Conservation (phyloP, 176 grass and related monocot species). For the Ensete glaucum region DNA sequence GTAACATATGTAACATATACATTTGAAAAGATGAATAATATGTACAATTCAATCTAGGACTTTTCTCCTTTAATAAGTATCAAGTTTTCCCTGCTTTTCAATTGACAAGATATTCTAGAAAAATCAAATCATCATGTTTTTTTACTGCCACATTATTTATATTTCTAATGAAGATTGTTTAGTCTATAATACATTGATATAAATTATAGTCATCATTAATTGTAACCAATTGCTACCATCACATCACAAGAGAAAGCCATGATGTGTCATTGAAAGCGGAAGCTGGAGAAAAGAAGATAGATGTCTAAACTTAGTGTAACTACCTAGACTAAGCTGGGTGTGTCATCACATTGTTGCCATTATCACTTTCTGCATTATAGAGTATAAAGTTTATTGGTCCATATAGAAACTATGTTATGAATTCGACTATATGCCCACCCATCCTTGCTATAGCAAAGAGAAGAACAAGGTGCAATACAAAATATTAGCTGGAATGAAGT, state of each 20-base stretch:
- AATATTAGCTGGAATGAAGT: not conserved
- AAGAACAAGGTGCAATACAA: not conserved
- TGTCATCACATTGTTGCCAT: no score
- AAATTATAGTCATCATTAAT: no score
- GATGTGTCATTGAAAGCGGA: not conserved
- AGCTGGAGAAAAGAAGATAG: not conserved
- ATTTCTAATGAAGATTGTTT: not conserved
- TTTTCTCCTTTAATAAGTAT: not conserved
- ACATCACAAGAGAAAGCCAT: not conserved
- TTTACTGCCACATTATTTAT: not conserved
- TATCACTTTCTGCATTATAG: no score
- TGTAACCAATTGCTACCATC: no score
- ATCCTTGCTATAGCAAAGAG: not conserved
- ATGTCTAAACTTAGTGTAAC: not conserved
- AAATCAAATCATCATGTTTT: not conserved
- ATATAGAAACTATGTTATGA: no score
- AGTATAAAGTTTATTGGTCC: no score
- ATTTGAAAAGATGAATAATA: not conserved
- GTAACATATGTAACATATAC: not conserved
- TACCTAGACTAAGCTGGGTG: no score
- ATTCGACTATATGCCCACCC: not conserved
- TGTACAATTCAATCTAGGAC: not conserved
- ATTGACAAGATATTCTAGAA: not conserved
- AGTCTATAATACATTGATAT: not conserved
- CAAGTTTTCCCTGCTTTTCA: not conserved